A percentile compares a stretch with the other conserved stretches of the same genome.
Conservation (phyloP, 169 alveolate species). For the Cystoisospora suis region DNA sequence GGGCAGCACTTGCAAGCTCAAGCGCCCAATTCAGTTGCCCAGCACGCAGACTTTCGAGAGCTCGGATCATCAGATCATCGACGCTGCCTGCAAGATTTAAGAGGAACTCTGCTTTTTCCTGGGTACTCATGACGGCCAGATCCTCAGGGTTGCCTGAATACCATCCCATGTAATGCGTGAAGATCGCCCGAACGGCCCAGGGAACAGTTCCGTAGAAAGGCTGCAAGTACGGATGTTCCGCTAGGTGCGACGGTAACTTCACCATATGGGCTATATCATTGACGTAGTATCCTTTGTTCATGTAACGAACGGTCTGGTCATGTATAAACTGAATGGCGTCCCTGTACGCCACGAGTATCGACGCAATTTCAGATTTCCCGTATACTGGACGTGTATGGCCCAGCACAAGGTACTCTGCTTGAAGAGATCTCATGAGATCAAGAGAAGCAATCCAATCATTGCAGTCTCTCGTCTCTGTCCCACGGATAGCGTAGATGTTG, state of each 20-base stretch:
- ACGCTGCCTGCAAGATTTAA: constrained; percentile 7
- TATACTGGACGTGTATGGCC: constrained; percentile 60
- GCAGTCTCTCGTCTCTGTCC: constrained; percentile 42
- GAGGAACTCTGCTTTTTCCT: constrained; percentile 1
- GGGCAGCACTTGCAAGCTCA: constrained; percentile 41
- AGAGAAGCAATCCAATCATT: constrained; percentile 50
- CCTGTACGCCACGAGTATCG: constrained; percentile 49
- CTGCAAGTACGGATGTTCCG: constrained; percentile 25
- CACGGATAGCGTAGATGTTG: constrained; percentile 67
- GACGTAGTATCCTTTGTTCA: constrained; percentile 29
- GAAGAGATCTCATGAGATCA: constrained; percentile 18
- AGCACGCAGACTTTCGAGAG: not conserved
- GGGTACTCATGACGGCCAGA: not conserved
- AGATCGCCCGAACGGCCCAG: constrained; percentile 56
- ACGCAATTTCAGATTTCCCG: constrained; percentile 12
- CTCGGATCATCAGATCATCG: not conserved
- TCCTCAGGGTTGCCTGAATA: constrained; percentile 50
- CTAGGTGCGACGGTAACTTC: constrained; percentile 58
- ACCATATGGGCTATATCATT: constrained; percentile 26
- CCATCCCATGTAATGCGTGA: constrained; percentile 66
- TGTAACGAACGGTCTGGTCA: constrained; percentile 59
- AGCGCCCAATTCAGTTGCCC: constrained; percentile 36
- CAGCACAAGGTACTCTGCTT: constrained; percentile 33
- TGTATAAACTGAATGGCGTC: constrained; percentile 64
- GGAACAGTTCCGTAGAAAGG: constrained; percentile 55